phyloP scores from a whole-genome alignment of 768 basidiomycete genomes.

The Multifurca ochricompacta region DNA sequence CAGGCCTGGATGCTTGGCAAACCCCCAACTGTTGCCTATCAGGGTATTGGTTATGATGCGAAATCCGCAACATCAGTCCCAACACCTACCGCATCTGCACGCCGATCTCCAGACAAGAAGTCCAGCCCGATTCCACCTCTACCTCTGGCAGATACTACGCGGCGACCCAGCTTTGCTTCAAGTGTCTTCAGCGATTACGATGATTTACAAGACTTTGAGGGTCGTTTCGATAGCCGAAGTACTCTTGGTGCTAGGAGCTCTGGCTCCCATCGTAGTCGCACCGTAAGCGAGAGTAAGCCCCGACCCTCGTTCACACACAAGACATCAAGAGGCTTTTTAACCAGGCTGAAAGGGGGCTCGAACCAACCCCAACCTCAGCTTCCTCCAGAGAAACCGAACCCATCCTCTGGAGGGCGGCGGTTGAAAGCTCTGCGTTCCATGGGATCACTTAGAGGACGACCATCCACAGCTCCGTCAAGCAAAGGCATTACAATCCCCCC shows the following conservation, averaged over 20 bases:
- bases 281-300: constrained; percentile 30
- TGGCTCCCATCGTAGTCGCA: constrained; percentile 24
- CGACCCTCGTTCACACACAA: constrained; percentile 42
- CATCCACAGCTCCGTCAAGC: constrained; percentile 27
- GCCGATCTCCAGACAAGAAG: constrained; percentile 16
- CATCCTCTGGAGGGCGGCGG: constrained; percentile 37
- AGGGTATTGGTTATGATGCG: constrained; percentile 77
- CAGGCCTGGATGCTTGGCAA: constrained; percentile 98
- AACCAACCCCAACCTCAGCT: constrained; percentile 39
- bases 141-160: constrained; percentile 32
- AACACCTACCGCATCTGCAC: constrained; percentile 10
- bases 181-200: constrained; percentile 81
- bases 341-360: constrained; percentile 47
- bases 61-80: constrained; percentile 20
- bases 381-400: constrained; percentile 34
- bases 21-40: constrained; percentile 74
- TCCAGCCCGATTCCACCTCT: constrained; percentile 16
- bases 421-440: constrained; percentile 74
- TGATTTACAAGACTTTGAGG: constrained; percentile 80
- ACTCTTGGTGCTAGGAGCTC: constrained; percentile 48
- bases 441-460: constrained; percentile 64
- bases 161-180: constrained; percentile 66
- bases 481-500: constrained; percentile 33
- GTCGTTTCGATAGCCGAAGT: constrained; percentile 75
- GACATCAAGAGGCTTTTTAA: constrained; percentile 59